phyloP scores from a whole-genome alignment of 148 eudicot genomes.

The Camellia lanceoleosa region DNA sequence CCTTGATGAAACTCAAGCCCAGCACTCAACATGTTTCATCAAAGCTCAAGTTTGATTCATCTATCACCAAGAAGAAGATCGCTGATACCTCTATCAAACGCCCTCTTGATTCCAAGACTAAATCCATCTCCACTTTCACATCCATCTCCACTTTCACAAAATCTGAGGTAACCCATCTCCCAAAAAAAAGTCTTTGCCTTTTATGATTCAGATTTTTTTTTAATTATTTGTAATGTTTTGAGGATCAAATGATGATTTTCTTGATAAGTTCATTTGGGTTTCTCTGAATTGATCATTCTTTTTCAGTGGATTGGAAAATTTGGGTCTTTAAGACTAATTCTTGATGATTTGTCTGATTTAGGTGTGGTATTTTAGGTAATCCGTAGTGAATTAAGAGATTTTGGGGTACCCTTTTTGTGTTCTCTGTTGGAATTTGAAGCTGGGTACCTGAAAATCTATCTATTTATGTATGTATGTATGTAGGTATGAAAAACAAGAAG shows the following conservation, averaged over 20 bases:
- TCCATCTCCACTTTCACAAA: slow-evolving; percentile 26
- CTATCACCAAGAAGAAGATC: slow-evolving; percentile 38
- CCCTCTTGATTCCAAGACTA: slow-evolving; percentile 35
- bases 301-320: slow-evolving; percentile 4
- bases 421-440: neutral
- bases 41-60: slow-evolving; percentile 23
- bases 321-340: neutral
- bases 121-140: slow-evolving; percentile 26
- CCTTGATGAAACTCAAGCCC: slow-evolving; percentile 25
- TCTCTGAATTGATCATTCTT: slow-evolving; percentile 3
- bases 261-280: neutral
- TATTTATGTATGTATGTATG: neutral
- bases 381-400: neutral
- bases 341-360: neutral
- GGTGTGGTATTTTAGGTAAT: neutral
- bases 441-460: neutral
- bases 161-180: slow-evolving; percentile 50
- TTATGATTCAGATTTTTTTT: neutral
- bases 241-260: neutral
- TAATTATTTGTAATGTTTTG: neutral
- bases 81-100: slow-evolving; percentile 31
- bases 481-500: too few species aligned
- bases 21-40: slow-evolving; percentile 29
- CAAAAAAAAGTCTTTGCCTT: neutral
- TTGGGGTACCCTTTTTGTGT: neutral